A percentile compares a stretch with the other conserved stretches of the same genome.
These are phyloP conservation scores for Fusarium sp. DNA, from an alignment of 2,329 filamentous ascomycete genomes.

Conservation along the genomic window DNA sequence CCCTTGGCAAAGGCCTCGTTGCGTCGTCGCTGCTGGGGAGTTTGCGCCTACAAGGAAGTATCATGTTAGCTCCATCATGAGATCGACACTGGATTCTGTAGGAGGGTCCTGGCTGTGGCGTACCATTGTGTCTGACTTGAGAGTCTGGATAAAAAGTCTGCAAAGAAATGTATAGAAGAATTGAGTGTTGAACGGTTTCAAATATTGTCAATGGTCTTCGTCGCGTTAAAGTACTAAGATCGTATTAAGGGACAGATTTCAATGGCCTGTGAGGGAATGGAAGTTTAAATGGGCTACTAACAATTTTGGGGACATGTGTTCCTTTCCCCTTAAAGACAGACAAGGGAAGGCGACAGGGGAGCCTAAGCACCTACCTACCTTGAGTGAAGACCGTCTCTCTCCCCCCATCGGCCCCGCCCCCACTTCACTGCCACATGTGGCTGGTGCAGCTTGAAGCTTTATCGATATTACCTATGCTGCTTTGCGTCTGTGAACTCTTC, in stretches of 20 bases:
- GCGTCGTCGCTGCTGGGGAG: conserved; percentile 81
- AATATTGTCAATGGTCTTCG: conserved; percentile 3
- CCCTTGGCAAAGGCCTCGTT: conserved; percentile 82
- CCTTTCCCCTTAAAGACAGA: conserved; percentile 35
- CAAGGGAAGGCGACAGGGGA: conserved; percentile 6
- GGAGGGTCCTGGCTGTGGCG: neutral
- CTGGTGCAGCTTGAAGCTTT: conserved; percentile 17
- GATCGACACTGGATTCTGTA: conserved; percentile 14
- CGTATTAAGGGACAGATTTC: conserved; percentile 45
- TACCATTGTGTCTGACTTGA: conserved; percentile 26
- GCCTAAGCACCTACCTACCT: neutral
- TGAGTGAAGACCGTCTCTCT: neutral
- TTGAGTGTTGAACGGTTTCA: neutral
- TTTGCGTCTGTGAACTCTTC: neutral
- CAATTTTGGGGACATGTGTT: conserved; percentile 49
- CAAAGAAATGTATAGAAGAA: conserved; percentile 5
- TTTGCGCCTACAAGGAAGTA: conserved; percentile 73
- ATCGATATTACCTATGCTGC: conserved; percentile 19
- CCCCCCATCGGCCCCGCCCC: conserved; percentile 34
- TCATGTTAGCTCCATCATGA: conserved; percentile 35
- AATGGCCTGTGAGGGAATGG: conserved; percentile 8
- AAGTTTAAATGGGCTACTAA: conserved; percentile 30
- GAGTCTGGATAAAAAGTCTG: neutral
- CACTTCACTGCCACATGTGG: conserved; percentile 27
- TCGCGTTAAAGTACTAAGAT: conserved; percentile 32